A percentile compares a stretch with the other conserved stretches of the same genome.
Evolutionary conservation across 805 yeast species (phyloP).

Genomic region (Kazachstania kunashirensis): DNA sequence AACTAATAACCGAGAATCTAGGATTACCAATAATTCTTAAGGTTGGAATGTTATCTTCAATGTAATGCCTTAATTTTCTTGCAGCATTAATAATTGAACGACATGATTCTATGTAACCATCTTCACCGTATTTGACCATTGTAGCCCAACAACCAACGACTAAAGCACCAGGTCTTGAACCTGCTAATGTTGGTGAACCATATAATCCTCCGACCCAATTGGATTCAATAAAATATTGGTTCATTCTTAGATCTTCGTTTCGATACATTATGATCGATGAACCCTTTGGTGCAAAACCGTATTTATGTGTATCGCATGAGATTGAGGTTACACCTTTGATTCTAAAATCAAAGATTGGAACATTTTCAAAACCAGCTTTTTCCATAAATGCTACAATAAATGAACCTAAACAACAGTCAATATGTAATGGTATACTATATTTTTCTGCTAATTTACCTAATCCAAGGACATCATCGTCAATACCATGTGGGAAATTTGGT

Average conservation of each 20-base stretch:
- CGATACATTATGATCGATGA: conserved; percentile 89
- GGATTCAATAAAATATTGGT: conserved; percentile 74
- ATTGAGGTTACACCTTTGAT: conserved; percentile 92
- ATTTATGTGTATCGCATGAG: conserved; percentile 98
- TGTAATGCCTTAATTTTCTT: conserved; percentile 41
- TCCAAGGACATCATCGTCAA: conserved; percentile 76
- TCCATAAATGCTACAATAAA: conserved; percentile 76
- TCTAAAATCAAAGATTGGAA: conserved; percentile 66
- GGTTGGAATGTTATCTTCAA: conserved; percentile 41
- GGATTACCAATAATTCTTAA: conserved; percentile 81
- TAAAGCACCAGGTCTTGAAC: conserved; percentile 93
- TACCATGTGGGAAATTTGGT: conserved; percentile 95
- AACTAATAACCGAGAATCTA: conserved; percentile 68
- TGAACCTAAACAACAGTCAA: conserved; percentile 93
- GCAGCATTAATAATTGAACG: conserved; percentile 59
- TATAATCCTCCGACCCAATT: conserved; percentile 94
- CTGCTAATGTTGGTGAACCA: conserved; percentile 94
- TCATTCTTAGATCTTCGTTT: conserved; percentile 48
- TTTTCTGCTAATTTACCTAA: conserved; percentile 52
- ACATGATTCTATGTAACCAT: conserved; percentile 69
- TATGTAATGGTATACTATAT: conserved; percentile 78
- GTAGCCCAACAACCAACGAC: conserved; percentile 99
- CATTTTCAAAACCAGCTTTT: conserved; percentile 40
- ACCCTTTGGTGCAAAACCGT: conserved; percentile 98
- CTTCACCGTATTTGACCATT: conserved; percentile 65